phyloP scores from a whole-genome alignment of 352 stramenopile genomes.

The Peronospora farinosa region DNA sequence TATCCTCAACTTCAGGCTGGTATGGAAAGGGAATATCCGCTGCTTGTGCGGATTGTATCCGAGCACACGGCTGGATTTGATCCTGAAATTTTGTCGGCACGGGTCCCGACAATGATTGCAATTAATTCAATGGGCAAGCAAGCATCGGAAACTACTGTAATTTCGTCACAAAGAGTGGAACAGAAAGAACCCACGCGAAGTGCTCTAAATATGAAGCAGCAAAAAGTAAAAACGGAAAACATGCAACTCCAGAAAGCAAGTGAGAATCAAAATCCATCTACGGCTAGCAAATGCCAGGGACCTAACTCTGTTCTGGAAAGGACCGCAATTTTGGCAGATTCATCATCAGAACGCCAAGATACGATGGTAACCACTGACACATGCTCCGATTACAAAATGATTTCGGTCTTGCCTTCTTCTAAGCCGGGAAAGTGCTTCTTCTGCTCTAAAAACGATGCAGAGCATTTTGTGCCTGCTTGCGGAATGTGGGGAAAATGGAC shows the following conservation, averaged over 20 bases:
- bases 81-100: conserved; percentile 57
- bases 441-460: conserved; percentile 74
- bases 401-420: conserved; percentile 75
- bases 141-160: not conserved
- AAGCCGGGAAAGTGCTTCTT: conserved; percentile 82
- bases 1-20: conserved; percentile 74
- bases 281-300: not conserved
- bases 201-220: conserved; percentile 3
- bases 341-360: conserved; percentile 1
- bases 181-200: not conserved
- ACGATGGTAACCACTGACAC: not conserved
- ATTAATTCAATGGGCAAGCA: conserved; percentile 21
- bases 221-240: not conserved
- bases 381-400: conserved; percentile 33
- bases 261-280: not conserved
- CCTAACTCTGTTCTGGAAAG: not conserved
- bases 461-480: conserved; percentile 73
- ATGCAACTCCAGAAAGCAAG: not conserved
- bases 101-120: conserved; percentile 18
- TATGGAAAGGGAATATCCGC: conserved; percentile 65
- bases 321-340: not conserved
- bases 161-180: conserved; percentile 1
- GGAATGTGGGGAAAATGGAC: conserved; percentile 84
- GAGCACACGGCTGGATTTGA: conserved; percentile 80
- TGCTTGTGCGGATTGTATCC: conserved; percentile 76